Conservation (phyloP, 805 yeast species). For the Saccharomycopsis sp. region DNA sequence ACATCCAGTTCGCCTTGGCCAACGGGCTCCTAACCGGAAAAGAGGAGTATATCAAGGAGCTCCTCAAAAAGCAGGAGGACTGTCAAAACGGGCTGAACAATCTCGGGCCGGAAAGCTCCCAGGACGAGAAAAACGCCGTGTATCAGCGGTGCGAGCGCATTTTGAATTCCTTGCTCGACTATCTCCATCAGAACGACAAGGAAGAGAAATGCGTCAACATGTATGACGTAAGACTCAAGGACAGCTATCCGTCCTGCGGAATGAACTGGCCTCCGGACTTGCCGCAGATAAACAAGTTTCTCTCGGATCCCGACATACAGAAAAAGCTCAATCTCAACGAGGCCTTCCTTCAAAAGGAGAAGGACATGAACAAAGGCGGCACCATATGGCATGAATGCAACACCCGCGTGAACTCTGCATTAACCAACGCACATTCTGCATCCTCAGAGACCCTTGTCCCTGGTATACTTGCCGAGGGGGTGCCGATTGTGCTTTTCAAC, state of each 20-base stretch:
- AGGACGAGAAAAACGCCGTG: constrained; percentile 21
- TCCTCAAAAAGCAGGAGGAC: constrained; percentile 17
- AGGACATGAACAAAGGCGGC: constrained; percentile 8
- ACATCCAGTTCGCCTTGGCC: constrained; percentile 49
- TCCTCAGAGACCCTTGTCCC: constrained; percentile 71
- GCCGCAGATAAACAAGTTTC: constrained; percentile 44
- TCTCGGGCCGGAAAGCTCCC: constrained; percentile 15
- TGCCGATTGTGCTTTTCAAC: constrained; percentile 66
- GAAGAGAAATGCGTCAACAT: constrained; percentile 39
- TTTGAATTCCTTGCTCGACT: constrained; percentile 25
- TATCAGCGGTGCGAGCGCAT: constrained; percentile 40
- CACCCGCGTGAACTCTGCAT: constrained; percentile 43
- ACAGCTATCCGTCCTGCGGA: constrained; percentile 66
- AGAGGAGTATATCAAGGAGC: constrained; percentile 10
- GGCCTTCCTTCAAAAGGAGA: constrained; percentile 25
- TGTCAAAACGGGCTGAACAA: constrained; percentile 17
- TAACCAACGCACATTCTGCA: constrained; percentile 44
- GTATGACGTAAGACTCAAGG: constrained; percentile 58
- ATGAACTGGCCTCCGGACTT: constrained; percentile 76
- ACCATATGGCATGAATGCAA: constrained; percentile 74
- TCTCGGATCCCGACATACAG: constrained; percentile 42
- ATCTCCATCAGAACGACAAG: constrained; percentile 27
- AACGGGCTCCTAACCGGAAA: constrained; percentile 39
- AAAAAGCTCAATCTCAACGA: constrained; percentile 44
- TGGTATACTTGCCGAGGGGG: constrained; percentile 43